Percentiles rank a stretch among this genome's conserved stretches.
Evolutionary conservation across 768 basidiomycete species (phyloP).

Genomic region (Mycena leptocephala): DNA sequence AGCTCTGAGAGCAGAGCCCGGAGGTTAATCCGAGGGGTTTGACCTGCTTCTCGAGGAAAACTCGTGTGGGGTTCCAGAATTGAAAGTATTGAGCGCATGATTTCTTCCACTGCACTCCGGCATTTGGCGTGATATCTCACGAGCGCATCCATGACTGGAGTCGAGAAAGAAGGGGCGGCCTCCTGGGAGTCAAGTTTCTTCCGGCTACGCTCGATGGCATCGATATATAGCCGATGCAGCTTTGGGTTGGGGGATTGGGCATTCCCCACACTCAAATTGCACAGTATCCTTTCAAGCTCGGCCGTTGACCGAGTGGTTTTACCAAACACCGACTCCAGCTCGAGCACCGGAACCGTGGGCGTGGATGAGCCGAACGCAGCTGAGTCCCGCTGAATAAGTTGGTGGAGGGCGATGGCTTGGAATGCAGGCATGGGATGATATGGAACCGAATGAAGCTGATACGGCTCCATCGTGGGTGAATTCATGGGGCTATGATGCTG

Average conservation of each 20-base stretch:
- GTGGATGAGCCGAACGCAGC: background rate
- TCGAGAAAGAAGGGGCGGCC: background rate
- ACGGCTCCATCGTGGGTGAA: background rate
- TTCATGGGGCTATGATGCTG: background rate
- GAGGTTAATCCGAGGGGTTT: conserved; percentile 49
- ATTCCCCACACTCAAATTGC: background rate
- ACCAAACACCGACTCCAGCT: background rate
- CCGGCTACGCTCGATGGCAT: conserved; percentile 8
- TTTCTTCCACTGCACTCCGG: conserved; percentile 3
- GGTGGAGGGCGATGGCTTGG: background rate
- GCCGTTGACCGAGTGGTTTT: background rate
- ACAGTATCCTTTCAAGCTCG: background rate
- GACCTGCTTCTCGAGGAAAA: conserved; percentile 1
- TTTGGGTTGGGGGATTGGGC: background rate
- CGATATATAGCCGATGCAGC: conserved; percentile 6
- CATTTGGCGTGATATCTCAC: background rate
- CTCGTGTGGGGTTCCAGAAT: background rate
- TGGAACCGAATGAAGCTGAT: conserved; percentile 4
- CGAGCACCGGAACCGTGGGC: background rate
- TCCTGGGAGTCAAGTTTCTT: conserved; percentile 10
- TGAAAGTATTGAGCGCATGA: background rate
- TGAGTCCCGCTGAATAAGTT: background rate
- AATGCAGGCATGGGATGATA: background rate
- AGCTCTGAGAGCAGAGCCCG: conserved; percentile 52
- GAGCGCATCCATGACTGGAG: background rate